Percentiles rank a stretch among this genome's conserved stretches.
Conservation (phyloP, 73 alveolate genomes). For the Paramecium octaurelia region DNA sequence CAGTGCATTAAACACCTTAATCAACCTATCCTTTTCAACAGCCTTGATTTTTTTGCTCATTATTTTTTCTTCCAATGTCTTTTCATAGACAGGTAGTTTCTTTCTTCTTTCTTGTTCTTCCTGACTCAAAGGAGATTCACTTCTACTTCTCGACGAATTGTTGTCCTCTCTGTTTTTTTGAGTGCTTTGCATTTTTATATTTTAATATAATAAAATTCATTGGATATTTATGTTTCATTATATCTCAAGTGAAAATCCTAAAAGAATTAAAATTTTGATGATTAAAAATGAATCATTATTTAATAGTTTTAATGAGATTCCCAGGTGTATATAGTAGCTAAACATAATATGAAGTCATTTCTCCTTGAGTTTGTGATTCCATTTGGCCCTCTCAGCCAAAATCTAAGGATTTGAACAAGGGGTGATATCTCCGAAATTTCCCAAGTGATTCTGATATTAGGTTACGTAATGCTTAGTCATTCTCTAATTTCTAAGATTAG, state of each 20-base stretch:
- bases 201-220: neutral
- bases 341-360: neutral
- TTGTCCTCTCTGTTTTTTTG: neutral
- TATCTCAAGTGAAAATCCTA: neutral
- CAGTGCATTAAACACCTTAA: conserved; percentile 38
- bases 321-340: neutral
- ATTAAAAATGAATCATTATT: too few species aligned
- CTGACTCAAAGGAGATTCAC: conserved; percentile 7
- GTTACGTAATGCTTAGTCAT: neutral
- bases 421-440: conserved; percentile 13
- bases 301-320: neutral
- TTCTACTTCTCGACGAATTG: neutral
- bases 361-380: conserved; percentile 23
- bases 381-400: conserved; percentile 9
- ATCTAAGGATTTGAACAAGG: conserved; percentile 29
- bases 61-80: conserved; percentile 46
- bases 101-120: conserved; percentile 3
- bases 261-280: neutral
- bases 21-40: conserved; percentile 48
- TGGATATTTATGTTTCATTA: neutral
- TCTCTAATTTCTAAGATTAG: neutral
- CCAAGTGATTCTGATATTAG: neutral
- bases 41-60: conserved; percentile 41
- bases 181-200: neutral
- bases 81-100: neutral